Base-by-base conservation (phyloP, 805 yeast species). In the Yamadazyma laniorum region DNA sequence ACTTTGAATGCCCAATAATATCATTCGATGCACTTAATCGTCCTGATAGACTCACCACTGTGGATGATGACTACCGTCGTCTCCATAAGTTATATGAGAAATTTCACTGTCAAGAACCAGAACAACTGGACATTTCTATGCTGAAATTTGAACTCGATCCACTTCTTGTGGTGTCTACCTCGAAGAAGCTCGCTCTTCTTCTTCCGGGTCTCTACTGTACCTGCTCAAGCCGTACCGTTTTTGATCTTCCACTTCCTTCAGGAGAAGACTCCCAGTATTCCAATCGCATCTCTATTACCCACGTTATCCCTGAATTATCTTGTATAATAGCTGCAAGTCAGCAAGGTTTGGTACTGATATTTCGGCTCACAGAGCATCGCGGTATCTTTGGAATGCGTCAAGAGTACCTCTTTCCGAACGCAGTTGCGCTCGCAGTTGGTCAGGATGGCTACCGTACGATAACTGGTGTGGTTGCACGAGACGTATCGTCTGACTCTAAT, bases 311-410 rank as follows among this genome's bases (percentile, higher is more conserved):
- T 1, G 61, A 63, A 36, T 51, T 67, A 18, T 61, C 58, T 50
- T 52, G 63, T 32, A 49, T 58, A 13, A 42, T 68, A 7, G 70
- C 60, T 0, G 67, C 58, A 0, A 48, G 62, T 2, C 74, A 68
- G 33, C 64, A 56, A 40, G 74, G 74, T 1, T 39, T 62, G 7
- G 58, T 66, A 11, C 44, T 64, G 16, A 49, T 68, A 5, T 51
- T 68, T 56, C 47, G 73, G 11, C 39, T 68, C 17, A 65, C 72
- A 35, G 54, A 56, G 33, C 50, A 56, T 43, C 46, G 64, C 14
- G 72, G 71, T 2, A 49, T 68, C 0, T 57, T 46, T 33, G 73
- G 69, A 4, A 64, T 68, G 70, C 48, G 73, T 23, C 73, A 68
- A 40, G 74, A 68, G 39, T 63, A 65, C 43, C 35, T 67, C 2